These are phyloP conservation scores for Fusarium piperis DNA, from an alignment of 2,329 filamentous ascomycete genomes.

Conservation along the genomic window DNA sequence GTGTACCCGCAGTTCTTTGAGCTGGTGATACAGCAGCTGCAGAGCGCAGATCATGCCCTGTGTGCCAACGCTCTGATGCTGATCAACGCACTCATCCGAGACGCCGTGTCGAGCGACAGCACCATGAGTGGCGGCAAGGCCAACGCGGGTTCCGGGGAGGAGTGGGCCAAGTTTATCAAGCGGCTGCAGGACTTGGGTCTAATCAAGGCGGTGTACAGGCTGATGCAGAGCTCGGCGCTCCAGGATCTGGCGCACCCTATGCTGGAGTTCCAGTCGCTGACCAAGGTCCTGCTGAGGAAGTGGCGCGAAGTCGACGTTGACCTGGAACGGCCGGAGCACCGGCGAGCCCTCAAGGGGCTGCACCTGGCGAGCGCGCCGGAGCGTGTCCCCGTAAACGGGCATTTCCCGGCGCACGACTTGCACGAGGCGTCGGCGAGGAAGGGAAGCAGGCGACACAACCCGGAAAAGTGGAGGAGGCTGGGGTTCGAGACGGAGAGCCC, in stretches of 20 bases:
- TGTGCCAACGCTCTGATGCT: constrained; percentile 96
- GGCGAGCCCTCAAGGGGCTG: constrained; percentile 84
- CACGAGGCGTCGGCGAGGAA: constrained; percentile 57
- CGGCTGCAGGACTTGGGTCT: constrained; percentile 90
- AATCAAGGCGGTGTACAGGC: constrained; percentile 87
- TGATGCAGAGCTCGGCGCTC: constrained; percentile 94
- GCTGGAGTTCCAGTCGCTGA: constrained; percentile 91
- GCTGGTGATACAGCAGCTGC: constrained; percentile 89
- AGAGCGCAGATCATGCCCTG: constrained; percentile 92
- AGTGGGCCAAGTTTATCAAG: constrained; percentile 97
- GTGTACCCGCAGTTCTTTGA: constrained; percentile 94
- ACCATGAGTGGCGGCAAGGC: constrained; percentile 51
- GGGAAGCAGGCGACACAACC: constrained; percentile 78
- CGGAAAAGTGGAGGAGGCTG: constrained; percentile 91
- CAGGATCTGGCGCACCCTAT: constrained; percentile 91
- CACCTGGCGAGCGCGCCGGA: constrained; percentile 84
- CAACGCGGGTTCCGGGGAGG: constrained; percentile 59
- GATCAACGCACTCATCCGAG: constrained; percentile 93
- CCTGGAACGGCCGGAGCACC: constrained; percentile 86
- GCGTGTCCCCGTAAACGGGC: constrained; percentile 51
- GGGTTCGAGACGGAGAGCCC: constrained; percentile 94
- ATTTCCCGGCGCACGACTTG: constrained; percentile 49
- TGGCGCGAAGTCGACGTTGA: constrained; percentile 90
- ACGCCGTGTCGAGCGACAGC: constrained; percentile 81
- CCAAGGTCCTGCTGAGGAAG: constrained; percentile 85